Conservation (phyloP, 805 yeast species). For the Saturnispora serradocipensis region DNA sequence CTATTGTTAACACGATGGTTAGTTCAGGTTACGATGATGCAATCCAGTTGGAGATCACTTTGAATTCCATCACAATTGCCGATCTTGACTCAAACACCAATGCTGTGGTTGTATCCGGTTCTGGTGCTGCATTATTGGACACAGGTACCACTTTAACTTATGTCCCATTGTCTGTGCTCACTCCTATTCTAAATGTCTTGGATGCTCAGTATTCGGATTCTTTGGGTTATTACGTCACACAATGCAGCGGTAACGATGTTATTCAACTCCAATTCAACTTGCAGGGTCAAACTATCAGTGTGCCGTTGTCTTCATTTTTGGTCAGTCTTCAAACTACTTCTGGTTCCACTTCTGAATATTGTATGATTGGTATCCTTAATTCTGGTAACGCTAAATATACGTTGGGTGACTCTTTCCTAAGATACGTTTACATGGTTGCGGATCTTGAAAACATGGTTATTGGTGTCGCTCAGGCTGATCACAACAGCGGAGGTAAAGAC, state of each 20-base stretch:
- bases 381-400: conserved; percentile 29
- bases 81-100: conserved; percentile 13
- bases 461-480: conserved; percentile 32
- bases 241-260: conserved; percentile 30
- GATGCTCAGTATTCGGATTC: conserved; percentile 34
- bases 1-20: conserved; percentile 36
- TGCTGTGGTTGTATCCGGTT: conserved; percentile 19
- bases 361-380: conserved; percentile 36
- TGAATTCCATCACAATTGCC: conserved; percentile 29
- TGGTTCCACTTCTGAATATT: conserved; percentile 25
- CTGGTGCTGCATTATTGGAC: conserved; percentile 39
- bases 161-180: conserved; percentile 31
- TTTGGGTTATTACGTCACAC: conserved; percentile 37
- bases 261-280: conserved; percentile 37
- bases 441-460: conserved; percentile 40
- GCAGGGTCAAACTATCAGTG: conserved; percentile 44
- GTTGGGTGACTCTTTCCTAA: conserved; percentile 48
- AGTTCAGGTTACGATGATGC: conserved; percentile 30
- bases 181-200: conserved; percentile 21
- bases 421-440: conserved; percentile 45
- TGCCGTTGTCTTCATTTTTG: conserved; percentile 33
- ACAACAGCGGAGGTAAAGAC: conserved; percentile 28
- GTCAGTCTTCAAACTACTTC: conserved; percentile 15
- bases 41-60: conserved; percentile 39
- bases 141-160: conserved; percentile 48